These are phyloP conservation scores for Theileria annulata DNA, from an alignment of 169 alveolate genomes.

Conservation along the genomic window DNA sequence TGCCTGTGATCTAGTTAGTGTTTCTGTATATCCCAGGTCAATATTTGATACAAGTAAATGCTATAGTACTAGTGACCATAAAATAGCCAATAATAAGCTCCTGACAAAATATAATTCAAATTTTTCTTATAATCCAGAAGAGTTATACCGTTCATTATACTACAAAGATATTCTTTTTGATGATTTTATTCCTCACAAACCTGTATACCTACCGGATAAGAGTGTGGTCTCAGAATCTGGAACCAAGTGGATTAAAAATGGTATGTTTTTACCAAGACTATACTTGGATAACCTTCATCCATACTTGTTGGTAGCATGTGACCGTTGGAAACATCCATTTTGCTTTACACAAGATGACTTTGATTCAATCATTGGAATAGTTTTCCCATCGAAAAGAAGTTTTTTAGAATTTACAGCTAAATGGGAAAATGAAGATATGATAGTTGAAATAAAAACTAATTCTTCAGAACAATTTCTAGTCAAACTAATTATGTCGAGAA, in stretches of 20 bases:
- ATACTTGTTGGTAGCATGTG: conserved; percentile 32
- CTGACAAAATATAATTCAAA: not conserved
- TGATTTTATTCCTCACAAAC: conserved; percentile 1
- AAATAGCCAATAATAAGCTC: not conserved
- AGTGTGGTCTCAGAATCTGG: not conserved
- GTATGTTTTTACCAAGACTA: conserved; percentile 18
- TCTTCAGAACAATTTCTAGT: not conserved
- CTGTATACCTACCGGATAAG: conserved; percentile 22
- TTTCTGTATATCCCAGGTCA: not conserved
- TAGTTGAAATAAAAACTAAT: not conserved
- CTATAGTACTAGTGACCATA: not conserved
- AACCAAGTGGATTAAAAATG: not conserved
- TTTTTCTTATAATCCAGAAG: not conserved
- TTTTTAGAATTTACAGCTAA: conserved; percentile 5
- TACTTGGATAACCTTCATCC: not conserved
- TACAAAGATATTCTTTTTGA: not conserved
- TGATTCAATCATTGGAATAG: conserved; percentile 15
- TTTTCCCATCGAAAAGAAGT: conserved; percentile 24
- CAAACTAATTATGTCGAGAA: conserved; percentile 19
- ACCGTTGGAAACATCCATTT: conserved; percentile 48
- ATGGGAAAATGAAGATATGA: conserved; percentile 15
- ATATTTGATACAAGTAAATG: not conserved
- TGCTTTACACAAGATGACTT: conserved; percentile 52
- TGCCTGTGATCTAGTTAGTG: not conserved
- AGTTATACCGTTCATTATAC: not conserved